These are phyloP conservation scores for Pseudogymnoascus sp. DNA, from an alignment of 2,329 filamentous ascomycete species.

Conservation along the genomic window DNA sequence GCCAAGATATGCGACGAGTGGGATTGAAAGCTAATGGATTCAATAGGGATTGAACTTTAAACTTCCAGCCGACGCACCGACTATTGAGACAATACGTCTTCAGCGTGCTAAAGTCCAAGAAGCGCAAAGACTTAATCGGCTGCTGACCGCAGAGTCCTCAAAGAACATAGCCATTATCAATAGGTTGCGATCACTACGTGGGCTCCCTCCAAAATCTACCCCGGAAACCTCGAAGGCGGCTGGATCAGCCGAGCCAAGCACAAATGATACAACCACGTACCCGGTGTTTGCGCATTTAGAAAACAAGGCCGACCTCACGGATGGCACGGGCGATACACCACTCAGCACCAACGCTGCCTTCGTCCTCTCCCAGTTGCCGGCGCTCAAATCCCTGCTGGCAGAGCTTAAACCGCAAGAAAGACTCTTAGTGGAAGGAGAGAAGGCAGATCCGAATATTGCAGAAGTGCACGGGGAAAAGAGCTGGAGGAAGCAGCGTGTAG, in stretches of 20 bases:
- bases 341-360: slow-evolving; percentile 69
- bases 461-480: slow-evolving; percentile 38
- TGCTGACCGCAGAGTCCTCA: slow-evolving; percentile 60
- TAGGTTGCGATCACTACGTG: slow-evolving; percentile 49
- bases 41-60: slow-evolving; percentile 24
- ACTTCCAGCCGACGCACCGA: slow-evolving; percentile 39
- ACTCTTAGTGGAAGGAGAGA: slow-evolving; percentile 28
- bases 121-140: slow-evolving; percentile 65
- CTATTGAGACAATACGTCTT: slow-evolving; percentile 59
- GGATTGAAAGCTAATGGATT: background rate
- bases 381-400: slow-evolving; percentile 63
- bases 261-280: slow-evolving; percentile 14
- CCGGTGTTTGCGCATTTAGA: slow-evolving; percentile 49
- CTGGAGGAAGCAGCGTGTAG: slow-evolving; percentile 62
- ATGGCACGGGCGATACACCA: slow-evolving; percentile 45
- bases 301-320: slow-evolving; percentile 43
- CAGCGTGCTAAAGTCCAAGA: slow-evolving; percentile 69
- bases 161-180: slow-evolving; percentile 65
- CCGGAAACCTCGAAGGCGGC: slow-evolving; percentile 42
- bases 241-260: slow-evolving; percentile 13
- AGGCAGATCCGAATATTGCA: slow-evolving; percentile 15
- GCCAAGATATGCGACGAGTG: background rate
- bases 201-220: slow-evolving; percentile 36
- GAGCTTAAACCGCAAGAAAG: slow-evolving; percentile 58
- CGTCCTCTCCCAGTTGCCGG: slow-evolving; percentile 73